Evolutionary conservation across 73 alveolate genomes (phyloP).

Genomic region (Tetrahymena borealis): DNA sequence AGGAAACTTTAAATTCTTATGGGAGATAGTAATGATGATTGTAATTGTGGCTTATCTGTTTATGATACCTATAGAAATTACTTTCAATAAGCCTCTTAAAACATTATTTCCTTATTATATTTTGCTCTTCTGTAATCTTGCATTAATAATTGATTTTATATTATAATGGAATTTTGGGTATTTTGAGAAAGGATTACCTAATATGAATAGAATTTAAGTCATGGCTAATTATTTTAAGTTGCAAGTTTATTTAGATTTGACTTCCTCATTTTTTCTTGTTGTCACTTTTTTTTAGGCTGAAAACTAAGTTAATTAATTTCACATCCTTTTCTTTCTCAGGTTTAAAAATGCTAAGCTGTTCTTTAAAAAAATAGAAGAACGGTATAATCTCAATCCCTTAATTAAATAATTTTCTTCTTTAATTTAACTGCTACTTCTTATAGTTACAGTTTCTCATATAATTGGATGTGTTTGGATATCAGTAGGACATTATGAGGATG

Average conservation of each 20-base stretch:
- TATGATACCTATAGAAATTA: neutral
- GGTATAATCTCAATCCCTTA: neutral
- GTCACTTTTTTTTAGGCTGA: neutral
- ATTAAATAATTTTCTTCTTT: neutral
- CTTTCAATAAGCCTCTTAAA: neutral
- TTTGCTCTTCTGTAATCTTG: neutral
- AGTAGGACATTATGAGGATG: neutral
- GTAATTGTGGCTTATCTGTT: neutral
- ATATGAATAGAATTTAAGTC: neutral
- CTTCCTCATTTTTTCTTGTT: neutral
- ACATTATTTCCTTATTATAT: neutral
- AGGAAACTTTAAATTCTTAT: neutral
- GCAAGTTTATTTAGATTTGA: neutral
- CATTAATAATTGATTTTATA: neutral
- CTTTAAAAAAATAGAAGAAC: neutral
- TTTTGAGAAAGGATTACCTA: neutral
- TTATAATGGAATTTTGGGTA: neutral
- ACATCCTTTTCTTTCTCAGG: neutral
- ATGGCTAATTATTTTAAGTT: neutral
- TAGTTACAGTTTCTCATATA: neutral
- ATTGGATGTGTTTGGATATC: neutral
- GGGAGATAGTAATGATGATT: neutral
- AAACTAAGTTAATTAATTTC: neutral
- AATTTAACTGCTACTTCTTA: neutral
- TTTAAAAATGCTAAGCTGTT: neutral